Base-by-base conservation (phyloP, 331 rosid genomes). In the Quercus phellos region DNA sequence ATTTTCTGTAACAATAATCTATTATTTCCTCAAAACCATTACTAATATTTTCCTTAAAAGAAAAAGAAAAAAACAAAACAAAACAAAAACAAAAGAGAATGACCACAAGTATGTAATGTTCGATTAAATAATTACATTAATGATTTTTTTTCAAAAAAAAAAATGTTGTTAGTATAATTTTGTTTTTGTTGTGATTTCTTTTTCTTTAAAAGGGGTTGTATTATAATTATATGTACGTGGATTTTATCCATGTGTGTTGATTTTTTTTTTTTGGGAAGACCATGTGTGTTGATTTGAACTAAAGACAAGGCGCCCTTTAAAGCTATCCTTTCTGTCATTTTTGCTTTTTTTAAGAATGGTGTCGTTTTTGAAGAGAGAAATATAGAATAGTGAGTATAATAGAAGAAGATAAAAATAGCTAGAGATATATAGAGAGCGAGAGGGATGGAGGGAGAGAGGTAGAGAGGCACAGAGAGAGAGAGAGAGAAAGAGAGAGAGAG, bases 261-360 rank as follows among this genome's bases (percentile, higher is more conserved):
- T 76, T 24, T 29, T 29, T 29, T 29, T 27, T 29, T 29, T 29
- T 29, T 29, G 3, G 30, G 30, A 24, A 24, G 26, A 24, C 26
- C 50, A 17, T 18, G 32, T 30, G 51, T 7, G 64, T 55, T 73
- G 85, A 80, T 79, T 87, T 81, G 84, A 87, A 82, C 90, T 67
- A 81, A 76, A 63, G 85, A 78, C 87, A 76, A 84, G 85, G 82
- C 81, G 78, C 79, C 54, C 81, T 78, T 70, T 32, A 73, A 81
- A 76, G 68, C 77, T 74, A 87, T 84, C 88, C 86, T n/a, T 76
- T 84, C 79, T 84, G 88, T 81, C 90, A 84, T 50, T 73, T 78
- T 79, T 27, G 60, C 59, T 42, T 70, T 68, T 79, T 55, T 71
- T 42, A 43, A 76, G 55, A 78, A 74, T 74, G 77, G 80, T 50